Evolutionary conservation across 2,329 filamentous ascomycete genomes (phyloP), one percentile per base, ranked within the genome.

Genomic region (Mariannaea sp.): DNA sequence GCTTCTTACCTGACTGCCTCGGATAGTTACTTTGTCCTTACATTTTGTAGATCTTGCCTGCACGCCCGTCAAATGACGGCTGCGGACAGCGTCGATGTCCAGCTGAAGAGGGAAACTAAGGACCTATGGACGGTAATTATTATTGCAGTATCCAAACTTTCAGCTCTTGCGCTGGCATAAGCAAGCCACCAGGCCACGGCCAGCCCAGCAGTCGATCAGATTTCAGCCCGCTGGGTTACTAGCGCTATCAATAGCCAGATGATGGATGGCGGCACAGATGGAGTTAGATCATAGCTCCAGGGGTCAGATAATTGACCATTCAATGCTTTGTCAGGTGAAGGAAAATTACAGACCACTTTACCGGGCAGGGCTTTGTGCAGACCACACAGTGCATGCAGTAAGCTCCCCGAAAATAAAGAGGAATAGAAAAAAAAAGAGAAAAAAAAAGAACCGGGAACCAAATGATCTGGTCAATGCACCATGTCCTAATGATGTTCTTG

Each of bases 181-280:
- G 40, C 30, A 41, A 38, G 42, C 24, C 22, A 16, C 19, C 30
- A 41, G 36, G 42, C 24, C 22, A 16, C 19, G 20, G 16, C 19
- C 24, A 47, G 44, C 35, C 45, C 47, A 32, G 43, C 42, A 58
- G 43, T 24, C 48, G 38, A 56, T 42, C 29, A n/a, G 48, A 56
- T 49, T 47, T 61, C 40, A 44, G 49, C 55, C n/a, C 40, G 47
- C 53, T 38, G 35, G 29, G 35, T 46, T 40, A 14, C 46, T 53
- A 14, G 35, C 27, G 44, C 36, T 29, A 40, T 44, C 30, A 40
- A 14, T 52, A 45, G 44, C 43, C 22, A 50, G 40, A 33, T 52
- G 58, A 60, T 55, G 47, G 49, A 49, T 55, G 51, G 47, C 43
- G 51, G 39, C 30, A 43, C 32, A 38, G 27, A 20, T 49, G 22